These are phyloP conservation scores for Fusarium transvaalense DNA, from an alignment of 2,329 filamentous ascomycete species.

Conservation along the genomic window DNA sequence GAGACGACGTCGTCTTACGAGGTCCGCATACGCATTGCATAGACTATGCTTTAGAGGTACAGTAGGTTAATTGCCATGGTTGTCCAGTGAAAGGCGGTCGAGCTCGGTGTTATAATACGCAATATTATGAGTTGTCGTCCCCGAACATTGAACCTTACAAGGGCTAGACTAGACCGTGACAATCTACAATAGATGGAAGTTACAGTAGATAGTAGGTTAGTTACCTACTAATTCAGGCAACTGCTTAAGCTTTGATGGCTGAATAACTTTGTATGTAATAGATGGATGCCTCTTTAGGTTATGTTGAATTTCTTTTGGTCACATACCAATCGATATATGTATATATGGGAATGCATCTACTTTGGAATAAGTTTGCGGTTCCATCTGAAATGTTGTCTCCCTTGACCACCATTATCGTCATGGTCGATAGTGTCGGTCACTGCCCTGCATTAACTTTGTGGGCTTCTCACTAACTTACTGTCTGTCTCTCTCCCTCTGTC, in stretches of 20 bases:
- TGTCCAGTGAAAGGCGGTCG: background rate
- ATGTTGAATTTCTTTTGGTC: constrained; percentile 5
- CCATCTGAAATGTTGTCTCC: constrained; percentile 4
- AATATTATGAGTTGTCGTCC: background rate
- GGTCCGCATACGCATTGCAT: constrained; percentile 1
- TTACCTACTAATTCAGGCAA: background rate
- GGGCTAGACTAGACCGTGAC: background rate
- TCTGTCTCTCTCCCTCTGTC: constrained; percentile 12
- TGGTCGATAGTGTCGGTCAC: constrained; percentile 2
- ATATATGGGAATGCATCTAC: background rate
- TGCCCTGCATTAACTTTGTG: constrained; percentile 35
- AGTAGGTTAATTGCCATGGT: background rate
- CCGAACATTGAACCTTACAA: constrained; percentile 4
- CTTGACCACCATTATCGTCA: constrained; percentile 22
- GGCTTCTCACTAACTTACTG: constrained; percentile 21
- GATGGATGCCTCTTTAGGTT: constrained; percentile 5
- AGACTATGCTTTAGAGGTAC: too few species aligned
- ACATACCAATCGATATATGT: constrained; percentile 25
- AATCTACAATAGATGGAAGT: too few species aligned
- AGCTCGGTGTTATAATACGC: background rate
- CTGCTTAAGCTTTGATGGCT: constrained; percentile 13
- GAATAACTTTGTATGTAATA: background rate
- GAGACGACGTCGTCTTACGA: constrained; percentile 32
- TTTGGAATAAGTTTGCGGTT: too few species aligned
- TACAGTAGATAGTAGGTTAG: background rate